Evolutionary conservation across 1,284 basidiomycete genomes (phyloP), one percentile per base, ranked within the genome.

Genomic region (Vanrija sp.): DNA sequence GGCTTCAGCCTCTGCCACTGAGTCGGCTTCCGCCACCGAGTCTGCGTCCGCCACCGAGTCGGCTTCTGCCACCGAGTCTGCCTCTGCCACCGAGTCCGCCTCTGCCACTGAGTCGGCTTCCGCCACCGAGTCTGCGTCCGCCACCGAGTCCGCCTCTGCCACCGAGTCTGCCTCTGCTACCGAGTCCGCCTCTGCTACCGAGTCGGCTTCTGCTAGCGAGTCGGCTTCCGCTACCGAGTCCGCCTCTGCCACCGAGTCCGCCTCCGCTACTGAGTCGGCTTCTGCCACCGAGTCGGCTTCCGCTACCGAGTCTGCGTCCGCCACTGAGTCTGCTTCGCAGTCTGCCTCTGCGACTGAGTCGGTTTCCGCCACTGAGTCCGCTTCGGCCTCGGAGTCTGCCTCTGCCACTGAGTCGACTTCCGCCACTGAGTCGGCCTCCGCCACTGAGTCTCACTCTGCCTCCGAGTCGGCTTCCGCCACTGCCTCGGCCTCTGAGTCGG

Each of bases 281-380:
- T 34, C 34, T 28, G 28, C 28, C 28, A 28, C 28, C 34, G 34
- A 34, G 34, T 34, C 34, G 34, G 9, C 43, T 15, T 49, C 46
- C 4, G 23, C 48, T 18, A 12, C 49, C 25, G 28, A 34, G 8
- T 28, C 28, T 28, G 28, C 6, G 3, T 28, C 28, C 28, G 28
- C 28, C 28, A 23, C 21, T 5, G 21, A 23, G 21, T 18, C 34
- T 42, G 16, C 49, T 38, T 43, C 45, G 29, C 19, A 43, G 16
- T 15, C 49, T 16, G 12, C 45, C 28, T 42, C 51, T 16, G 40
- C 51, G 16, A 55, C 54, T 23, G 34, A 42, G 3, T 53, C 59
- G 5, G 46, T 38, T 25, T 28, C 34, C 16, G 10, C 44, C 23
- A 46, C 44, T 3, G 21, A 25, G 16, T 34, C 43, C 18, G 38